Percentiles rank a stretch among this genome's conserved stretches.
phyloP scores from a whole-genome alignment of 1,284 basidiomycete genomes.

The Kalmanozyma brasiliensis region DNA sequence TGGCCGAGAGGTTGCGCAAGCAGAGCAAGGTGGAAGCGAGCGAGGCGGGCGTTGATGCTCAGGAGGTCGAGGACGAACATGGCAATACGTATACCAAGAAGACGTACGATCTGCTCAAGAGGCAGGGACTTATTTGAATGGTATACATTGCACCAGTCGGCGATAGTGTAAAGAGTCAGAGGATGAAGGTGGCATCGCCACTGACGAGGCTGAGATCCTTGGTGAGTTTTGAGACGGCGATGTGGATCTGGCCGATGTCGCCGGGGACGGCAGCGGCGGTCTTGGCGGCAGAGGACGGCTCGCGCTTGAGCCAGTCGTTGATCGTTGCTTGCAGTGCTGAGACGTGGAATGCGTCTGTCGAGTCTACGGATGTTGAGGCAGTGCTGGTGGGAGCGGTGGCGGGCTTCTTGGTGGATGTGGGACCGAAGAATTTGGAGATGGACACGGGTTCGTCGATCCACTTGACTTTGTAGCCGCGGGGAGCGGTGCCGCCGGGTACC shows the following conservation, averaged over 20 bases:
- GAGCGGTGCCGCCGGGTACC: constrained; percentile 9
- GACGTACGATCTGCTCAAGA: constrained; percentile 66
- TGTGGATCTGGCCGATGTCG: constrained; percentile 4
- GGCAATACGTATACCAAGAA: constrained; percentile 66
- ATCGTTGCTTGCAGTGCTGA: constrained; percentile 18
- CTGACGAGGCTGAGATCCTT: constrained; percentile 22
- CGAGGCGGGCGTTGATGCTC: constrained; percentile 55
- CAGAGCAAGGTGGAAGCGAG: constrained; percentile 46
- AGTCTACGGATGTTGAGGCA: neutral
- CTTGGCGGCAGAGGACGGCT: constrained; percentile 14
- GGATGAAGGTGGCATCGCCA: constrained; percentile 12
- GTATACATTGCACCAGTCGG: too few relatives aligned
- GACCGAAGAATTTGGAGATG: constrained; percentile 51
- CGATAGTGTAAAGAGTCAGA: neutral
- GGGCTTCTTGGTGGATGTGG: constrained; percentile 18
- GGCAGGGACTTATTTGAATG: constrained; percentile 60
- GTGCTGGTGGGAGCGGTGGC: neutral
- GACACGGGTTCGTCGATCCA: constrained; percentile 55
- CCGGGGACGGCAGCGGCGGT: neutral
- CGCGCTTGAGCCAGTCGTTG: constrained; percentile 31
- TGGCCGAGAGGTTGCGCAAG: constrained; percentile 62
- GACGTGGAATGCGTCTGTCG: constrained; percentile 3
- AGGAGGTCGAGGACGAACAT: constrained; percentile 66
- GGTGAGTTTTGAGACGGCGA: constrained; percentile 19
- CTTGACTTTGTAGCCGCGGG: constrained; percentile 41